Conservation (phyloP, 345 rosid species). For the Dovyalis caffra region DNA sequence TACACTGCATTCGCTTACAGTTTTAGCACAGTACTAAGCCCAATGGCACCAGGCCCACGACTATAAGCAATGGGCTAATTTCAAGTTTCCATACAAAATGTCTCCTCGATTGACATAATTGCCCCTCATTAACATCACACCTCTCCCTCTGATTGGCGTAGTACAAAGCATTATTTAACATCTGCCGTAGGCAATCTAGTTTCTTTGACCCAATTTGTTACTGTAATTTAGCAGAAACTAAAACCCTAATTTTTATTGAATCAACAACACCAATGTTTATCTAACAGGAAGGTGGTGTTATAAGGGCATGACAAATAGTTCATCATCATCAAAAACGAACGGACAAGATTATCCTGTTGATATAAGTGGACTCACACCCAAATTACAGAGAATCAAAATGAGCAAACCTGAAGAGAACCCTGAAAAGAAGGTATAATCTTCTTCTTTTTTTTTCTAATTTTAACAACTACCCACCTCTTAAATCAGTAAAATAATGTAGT, state of each 20-base stretch:
- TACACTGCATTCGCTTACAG: not conserved
- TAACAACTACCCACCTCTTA: not conserved
- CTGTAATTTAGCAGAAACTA: not conserved
- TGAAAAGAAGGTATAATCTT: slow-evolving; percentile 38
- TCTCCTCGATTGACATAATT: not conserved
- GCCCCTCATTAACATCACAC: not conserved
- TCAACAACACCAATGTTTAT: not conserved
- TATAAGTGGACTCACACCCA: slow-evolving; percentile 30
- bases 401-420: slow-evolving; percentile 48
- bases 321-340: slow-evolving; percentile 46
- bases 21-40: too few species aligned
- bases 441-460: slow-evolving; percentile 18
- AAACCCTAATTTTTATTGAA: slow-evolving; percentile 17
- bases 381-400: slow-evolving; percentile 47
- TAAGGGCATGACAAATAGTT: slow-evolving; percentile 32
- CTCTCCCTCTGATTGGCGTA: not conserved
- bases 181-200: not conserved
- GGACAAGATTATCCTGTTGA: slow-evolving; percentile 41
- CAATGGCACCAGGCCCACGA: too few species aligned
- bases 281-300: not conserved
- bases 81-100: too few species aligned
- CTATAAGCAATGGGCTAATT: too few species aligned
- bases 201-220: not conserved
- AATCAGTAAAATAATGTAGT: not conserved
- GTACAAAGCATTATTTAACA: not conserved